Evolutionary conservation across 805 yeast genomes (phyloP), one percentile per base, ranked within the genome.

Genomic region (Yueomyces sp.): DNA sequence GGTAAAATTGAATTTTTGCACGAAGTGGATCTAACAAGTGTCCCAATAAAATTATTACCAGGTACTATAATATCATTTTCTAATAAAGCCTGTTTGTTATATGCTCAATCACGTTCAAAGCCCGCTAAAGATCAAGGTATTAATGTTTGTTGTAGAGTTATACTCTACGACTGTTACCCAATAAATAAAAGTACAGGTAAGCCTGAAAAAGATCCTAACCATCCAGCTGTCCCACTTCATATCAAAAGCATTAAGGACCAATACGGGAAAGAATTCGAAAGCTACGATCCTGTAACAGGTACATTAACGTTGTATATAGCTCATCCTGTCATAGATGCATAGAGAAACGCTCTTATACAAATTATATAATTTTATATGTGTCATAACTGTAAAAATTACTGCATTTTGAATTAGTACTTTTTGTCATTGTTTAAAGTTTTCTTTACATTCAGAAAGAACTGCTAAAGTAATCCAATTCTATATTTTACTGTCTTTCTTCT

Each of bases 111-210:
- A 2, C 75, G 72, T 28, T 62, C 59, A 29, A 74, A 72, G 50
- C 94, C 95, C 11, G 63, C 67, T 39, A 56, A 62, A 37, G 96
- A 95, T 5, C 85, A 85, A 53, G 96, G 95, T 1, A 70, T 90
- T 49, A 88, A 88, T 55, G 69, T 83, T 31, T 80, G 81, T 4
- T 82, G 84, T 5, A 71, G 72, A 45, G 76, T 87, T 40, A 76
- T 88, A 3, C 63, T 88, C 44, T 83, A 82, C 52, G 79, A 81
- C 8, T 82, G 94, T 57, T 88, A 74, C 63, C 95, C 96, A 26
- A 62, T 74, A 19, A 71, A 81, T 42, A 79, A 74, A 54, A 83
- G 80, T 49, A 80, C 84, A 26, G 74, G 78, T 50, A 69, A 77
- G 54, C 80, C 84, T 3, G 74, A 90, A 45, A 77, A 76, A 46